These are phyloP conservation scores for Gypsophila paniculata DNA, from an alignment of 179 eudicot genomes.

Conservation along the genomic window DNA sequence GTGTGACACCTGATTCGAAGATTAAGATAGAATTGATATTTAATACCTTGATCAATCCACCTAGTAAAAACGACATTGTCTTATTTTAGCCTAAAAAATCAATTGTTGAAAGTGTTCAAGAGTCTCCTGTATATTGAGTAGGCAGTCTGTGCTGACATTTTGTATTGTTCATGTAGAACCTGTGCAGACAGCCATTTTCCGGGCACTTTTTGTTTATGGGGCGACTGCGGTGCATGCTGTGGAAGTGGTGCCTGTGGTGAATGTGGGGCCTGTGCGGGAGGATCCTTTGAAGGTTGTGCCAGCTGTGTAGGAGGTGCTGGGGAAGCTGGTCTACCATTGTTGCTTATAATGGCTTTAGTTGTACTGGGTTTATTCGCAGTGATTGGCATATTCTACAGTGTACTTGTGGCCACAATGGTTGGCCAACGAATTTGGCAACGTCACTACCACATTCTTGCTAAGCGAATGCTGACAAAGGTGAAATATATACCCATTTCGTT, in stretches of 20 bases:
- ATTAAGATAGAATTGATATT: too few species aligned
- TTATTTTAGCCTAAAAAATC: not conserved
- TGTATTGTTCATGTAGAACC: slow-evolving; percentile 37
- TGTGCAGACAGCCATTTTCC: slow-evolving; percentile 94
- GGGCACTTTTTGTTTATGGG: slow-evolving; percentile 95
- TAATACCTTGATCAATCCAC: not conserved
- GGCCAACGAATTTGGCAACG: slow-evolving; percentile 98
- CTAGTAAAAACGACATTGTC: not conserved
- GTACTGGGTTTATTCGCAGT: slow-evolving; percentile 82
- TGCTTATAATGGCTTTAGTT: slow-evolving; percentile 68
- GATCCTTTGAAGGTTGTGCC: slow-evolving; percentile 80
- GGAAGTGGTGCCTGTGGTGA: slow-evolving; percentile 77
- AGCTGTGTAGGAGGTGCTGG: slow-evolving; percentile 87
- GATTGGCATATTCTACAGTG: slow-evolving; percentile 88
- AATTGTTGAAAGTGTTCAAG: not conserved
- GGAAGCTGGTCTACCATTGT: slow-evolving; percentile 80
- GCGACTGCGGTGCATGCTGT: slow-evolving; percentile 78
- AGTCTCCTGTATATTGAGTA: not conserved
- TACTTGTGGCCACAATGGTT: slow-evolving; percentile 94
- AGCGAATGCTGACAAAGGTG: slow-evolving; percentile 95
- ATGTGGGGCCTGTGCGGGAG: slow-evolving; percentile 82
- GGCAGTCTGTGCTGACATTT: slow-evolving; percentile 5
- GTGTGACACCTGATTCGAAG: too few species aligned
- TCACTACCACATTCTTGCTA: slow-evolving; percentile 95
- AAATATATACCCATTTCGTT: slow-evolving; percentile 15